Base-by-base conservation (phyloP, 306 rosid genomes). In the Benincasa hispida region DNA sequence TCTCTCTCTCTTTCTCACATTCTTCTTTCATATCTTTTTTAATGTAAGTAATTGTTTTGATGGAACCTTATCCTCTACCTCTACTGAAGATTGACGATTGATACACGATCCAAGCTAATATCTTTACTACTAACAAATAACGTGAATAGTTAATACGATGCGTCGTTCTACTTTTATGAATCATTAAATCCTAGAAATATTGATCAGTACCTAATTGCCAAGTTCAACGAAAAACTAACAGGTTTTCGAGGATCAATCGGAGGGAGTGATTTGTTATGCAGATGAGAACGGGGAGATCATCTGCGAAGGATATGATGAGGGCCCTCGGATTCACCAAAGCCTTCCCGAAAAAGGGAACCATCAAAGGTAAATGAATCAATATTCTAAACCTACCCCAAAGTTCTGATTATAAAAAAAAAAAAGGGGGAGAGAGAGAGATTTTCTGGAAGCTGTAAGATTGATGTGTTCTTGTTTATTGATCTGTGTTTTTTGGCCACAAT, bases 261-360 rank as follows among this genome's bases (percentile, higher is more conserved):
- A 78, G 39, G 80, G 80, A 6, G 75, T 78, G 65, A 51, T 78
- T 54, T 78, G 80, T 55, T 67, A 63, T 18, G 27, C 65, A 27
- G 69, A 78, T 21, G 76, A 78, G n/a, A 54, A 78, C 2, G 80
- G 80, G 21, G 80, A 78, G 45, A 63, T 66, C 32, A 53, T 78
- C 12, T 78, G 80, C 19, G 80, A 78, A 78, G 80, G 80, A n/a
- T 78, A 78, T n/a, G 80, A 78, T 37, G 80, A 78, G 47, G 80
- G 80, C 19, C 80, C 80, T 39, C 75, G 80, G 18, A 24, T 48
- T 15, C 76, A 62, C 8, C 80, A 47, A 10, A 27, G 48, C 10
- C 19, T 32, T 17, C 13, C 59, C 1, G 41, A 77, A n/a, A 57
- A 60, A 41, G 72, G 41, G 21, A 30, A 60, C 57, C 74, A 75